Base-by-base conservation (phyloP, 495 filamentous ascomycete species). In the Aspergillus homomorphus region DNA sequence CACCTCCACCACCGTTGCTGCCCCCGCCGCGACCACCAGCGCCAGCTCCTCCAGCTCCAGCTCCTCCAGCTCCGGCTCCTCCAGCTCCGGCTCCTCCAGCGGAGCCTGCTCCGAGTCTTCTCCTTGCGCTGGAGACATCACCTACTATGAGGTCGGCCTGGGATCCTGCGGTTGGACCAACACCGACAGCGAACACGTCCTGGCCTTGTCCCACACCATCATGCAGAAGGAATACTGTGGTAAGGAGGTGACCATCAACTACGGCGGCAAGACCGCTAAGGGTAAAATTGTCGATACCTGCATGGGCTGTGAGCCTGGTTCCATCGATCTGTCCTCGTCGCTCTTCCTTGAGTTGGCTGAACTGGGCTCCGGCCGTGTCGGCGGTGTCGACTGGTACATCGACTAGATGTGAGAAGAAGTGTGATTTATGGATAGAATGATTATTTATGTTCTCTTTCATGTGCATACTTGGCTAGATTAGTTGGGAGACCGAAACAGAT, bases 201-300 rank as follows among this genome's bases (percentile, higher is more conserved):
- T 82, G 51, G 79, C 80, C 26, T 70, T 82, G 30, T 70, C 79
- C 48, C 30, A 61, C 18, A 73, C 64, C 18, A 70, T 86, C 74
- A 82, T 88, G 82, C 81, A 58, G 23, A 74, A 90, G 69, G 73
- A 76, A 43, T 80, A 80, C 73, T 93, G 89, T 72, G 85, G 83
- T 69, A 81, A 82, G 73, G 81, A 71, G 44, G 84, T 89, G 69
- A 84, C 80, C 42, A 81, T 92, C 74, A 71, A 59, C 21, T 73
- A 76, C 62, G 67, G 71, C 28, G 86, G 85, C 71, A 83, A 82
- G 69, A 80, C 80, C 18, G 64, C 66, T 51, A 77, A 61, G 4
- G 88, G 82, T 41, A 77, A 54, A 14, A 82, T 90, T 49, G 83
- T 82, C 43, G 89, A 93, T 80, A 88, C 89, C 75, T 93, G 89